Evolutionary conservation across 768 basidiomycete genomes (phyloP).

Genomic region (Tricholoma hemisulphureum): DNA sequence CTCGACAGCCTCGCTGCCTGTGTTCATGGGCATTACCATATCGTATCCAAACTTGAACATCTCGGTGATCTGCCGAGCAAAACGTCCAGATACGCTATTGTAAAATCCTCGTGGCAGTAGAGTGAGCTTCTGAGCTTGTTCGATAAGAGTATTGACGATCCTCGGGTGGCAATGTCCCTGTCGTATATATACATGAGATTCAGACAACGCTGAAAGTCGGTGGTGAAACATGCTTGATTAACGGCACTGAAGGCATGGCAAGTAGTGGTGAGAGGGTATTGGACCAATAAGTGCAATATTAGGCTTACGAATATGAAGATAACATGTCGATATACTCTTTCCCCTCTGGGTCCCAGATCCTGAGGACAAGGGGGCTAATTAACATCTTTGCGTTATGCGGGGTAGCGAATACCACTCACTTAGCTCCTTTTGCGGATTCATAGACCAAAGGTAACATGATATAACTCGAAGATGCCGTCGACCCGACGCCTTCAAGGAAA

Average conservation of each 20-base stretch:
- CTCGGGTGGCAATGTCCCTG: constrained; percentile 93
- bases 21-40: constrained; percentile 98
- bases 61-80: constrained; percentile 78
- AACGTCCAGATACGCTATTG: constrained; percentile 87
- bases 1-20: constrained; percentile 97
- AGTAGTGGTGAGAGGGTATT: constrained; percentile 3
- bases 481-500: constrained; percentile 22
- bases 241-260: constrained; percentile 56
- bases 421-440: constrained; percentile 84
- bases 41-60: constrained; percentile 93
- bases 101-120: constrained; percentile 96
- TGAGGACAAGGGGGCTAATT: constrained; percentile 27
- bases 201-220: constrained; percentile 1
- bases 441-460: constrained; percentile 95
- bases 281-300: neutral
- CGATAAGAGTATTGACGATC: constrained; percentile 76
- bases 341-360: constrained; percentile 94
- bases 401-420: constrained; percentile 64
- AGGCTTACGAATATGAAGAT: constrained; percentile 92
- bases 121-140: constrained; percentile 87
- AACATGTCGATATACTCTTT: constrained; percentile 98
- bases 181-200: constrained; percentile 4
- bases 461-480: constrained; percentile 59
- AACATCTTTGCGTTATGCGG: no score
- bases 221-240: constrained; percentile 64